Percentiles rank a stretch among this genome's conserved stretches.
These are phyloP conservation scores for Parachlorella kessleri DNA, from an alignment of 139 green algal species.

Conservation along the genomic window DNA sequence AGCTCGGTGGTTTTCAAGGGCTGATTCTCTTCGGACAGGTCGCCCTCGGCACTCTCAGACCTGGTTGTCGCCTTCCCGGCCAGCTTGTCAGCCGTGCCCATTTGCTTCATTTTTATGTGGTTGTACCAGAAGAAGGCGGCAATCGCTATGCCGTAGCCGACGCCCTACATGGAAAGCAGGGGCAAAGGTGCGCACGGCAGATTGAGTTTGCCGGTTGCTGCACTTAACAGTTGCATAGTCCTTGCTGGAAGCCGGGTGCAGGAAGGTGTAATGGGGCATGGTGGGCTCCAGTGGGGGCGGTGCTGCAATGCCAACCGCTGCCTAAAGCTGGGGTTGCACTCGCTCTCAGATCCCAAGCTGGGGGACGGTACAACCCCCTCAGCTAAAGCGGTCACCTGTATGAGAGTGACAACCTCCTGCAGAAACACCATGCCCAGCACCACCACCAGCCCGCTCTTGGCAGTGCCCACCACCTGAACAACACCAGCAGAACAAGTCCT, in stretches of 20 bases:
- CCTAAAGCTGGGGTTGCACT: not conserved
- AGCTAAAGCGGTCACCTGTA: constrained; percentile 37
- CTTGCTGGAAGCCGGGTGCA: too few species aligned
- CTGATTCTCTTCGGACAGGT: too few species aligned
- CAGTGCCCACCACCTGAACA: constrained; percentile 76
- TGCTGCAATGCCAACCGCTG: too few species aligned
- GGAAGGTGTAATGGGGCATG: not conserved
- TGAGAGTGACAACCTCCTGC: constrained; percentile 65
- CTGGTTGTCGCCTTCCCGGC: too few species aligned
- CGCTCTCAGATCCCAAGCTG: not conserved
- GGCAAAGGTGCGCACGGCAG: too few species aligned
- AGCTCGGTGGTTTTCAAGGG: too few species aligned
- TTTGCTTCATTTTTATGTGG: constrained; percentile 69
- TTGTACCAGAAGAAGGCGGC: constrained; percentile 76
- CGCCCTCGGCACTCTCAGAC: too few species aligned
- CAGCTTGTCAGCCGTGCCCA: too few species aligned
- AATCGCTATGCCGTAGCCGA: constrained; percentile 68
- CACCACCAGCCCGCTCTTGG: constrained; percentile 90
- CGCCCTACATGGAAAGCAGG: constrained; percentile 48
- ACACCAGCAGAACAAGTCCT: too few species aligned
- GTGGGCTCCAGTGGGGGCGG: too few species aligned
- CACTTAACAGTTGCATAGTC: too few species aligned
- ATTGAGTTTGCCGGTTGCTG: too few species aligned
- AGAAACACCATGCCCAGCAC: constrained; percentile 72
- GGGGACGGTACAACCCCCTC: not conserved